Percentiles rank a stretch among this genome's conserved stretches.
Evolutionary conservation across 768 basidiomycete genomes (phyloP).

Genomic region (Auricularia auricula-judae): DNA sequence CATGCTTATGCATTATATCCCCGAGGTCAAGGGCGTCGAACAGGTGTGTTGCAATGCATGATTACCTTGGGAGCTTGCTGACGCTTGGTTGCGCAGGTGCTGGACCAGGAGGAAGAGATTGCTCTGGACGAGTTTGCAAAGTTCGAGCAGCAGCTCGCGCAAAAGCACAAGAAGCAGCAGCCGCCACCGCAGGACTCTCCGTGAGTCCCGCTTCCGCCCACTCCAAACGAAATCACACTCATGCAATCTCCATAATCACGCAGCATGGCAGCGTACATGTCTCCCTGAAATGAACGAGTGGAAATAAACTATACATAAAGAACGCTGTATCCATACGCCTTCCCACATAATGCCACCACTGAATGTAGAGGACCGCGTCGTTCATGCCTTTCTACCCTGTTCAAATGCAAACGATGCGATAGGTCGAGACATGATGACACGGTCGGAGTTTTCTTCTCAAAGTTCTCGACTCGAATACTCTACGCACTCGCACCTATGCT

Average conservation of each 20-base stretch:
- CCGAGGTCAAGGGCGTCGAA: conserved; percentile 85
- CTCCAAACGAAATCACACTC: neutral
- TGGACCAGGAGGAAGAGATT: conserved; percentile 83
- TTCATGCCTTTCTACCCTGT: too few relatives aligned
- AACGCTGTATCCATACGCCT: too few relatives aligned
- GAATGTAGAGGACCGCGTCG: too few relatives aligned
- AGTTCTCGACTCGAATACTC: too few relatives aligned
- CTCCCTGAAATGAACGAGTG: conserved; percentile 30
- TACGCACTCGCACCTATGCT: neutral
- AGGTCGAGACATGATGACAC: too few relatives aligned
- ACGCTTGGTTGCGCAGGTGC: conserved; percentile 39
- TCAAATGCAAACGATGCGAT: too few relatives aligned
- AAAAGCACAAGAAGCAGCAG: conserved; percentile 25
- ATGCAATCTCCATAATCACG: conserved; percentile 13
- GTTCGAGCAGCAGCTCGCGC: conserved; percentile 58
- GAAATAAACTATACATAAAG: too few relatives aligned
- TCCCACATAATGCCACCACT: too few relatives aligned
- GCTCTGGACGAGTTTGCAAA: conserved; percentile 84
- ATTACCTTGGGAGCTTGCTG: neutral
- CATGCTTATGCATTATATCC: conserved; percentile 99
- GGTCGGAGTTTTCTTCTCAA: too few relatives aligned
- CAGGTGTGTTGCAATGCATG: conserved; percentile 41
- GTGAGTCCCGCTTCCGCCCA: conserved; percentile 26
- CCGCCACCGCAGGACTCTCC: conserved; percentile 22
- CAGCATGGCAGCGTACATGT: conserved; percentile 77